Percentiles rank a stretch among this genome's conserved stretches.
These are phyloP conservation scores for Boletus eberwhitei DNA, from an alignment of 768 basidiomycete genomes.

Conservation along the genomic window DNA sequence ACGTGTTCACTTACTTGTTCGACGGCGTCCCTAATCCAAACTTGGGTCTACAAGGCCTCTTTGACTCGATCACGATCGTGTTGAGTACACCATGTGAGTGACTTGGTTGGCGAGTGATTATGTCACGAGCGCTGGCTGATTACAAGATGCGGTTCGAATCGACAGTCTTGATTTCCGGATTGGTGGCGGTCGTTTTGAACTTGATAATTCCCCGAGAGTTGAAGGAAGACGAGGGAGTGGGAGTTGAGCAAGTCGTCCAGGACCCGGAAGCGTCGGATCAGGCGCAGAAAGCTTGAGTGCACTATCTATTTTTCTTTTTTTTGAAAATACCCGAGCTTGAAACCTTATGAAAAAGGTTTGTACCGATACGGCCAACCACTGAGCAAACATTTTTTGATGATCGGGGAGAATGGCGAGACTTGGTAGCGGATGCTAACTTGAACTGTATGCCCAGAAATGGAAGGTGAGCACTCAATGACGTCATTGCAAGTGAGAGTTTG, in stretches of 20 bases:
- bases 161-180: constrained; percentile 53
- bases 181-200: constrained; percentile 59
- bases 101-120: not conserved
- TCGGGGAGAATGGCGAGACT: not conserved
- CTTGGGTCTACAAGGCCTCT: constrained; percentile 60
- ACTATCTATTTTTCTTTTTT: not conserved
- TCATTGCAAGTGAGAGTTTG: not conserved
- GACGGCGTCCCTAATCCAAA: constrained; percentile 53
- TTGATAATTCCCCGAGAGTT: constrained; percentile 46
- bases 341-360: not conserved
- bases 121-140: not conserved
- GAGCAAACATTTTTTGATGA: not conserved
- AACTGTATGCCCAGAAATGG: not conserved
- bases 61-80: constrained; percentile 77
- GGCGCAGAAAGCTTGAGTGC: not conserved
- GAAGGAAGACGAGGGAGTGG: constrained; percentile 17
- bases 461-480: not conserved
- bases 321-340: not conserved
- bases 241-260: constrained; percentile 16
- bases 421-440: too few relatives aligned
- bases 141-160: not conserved
- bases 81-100: constrained; percentile 76
- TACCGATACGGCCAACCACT: not conserved
- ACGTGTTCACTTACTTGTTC: constrained; percentile 67
- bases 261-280: constrained; percentile 24